These are phyloP conservation scores for Solanum gandarillasii DNA, from an alignment of 257 asterid genomes.

Conservation along the genomic window DNA sequence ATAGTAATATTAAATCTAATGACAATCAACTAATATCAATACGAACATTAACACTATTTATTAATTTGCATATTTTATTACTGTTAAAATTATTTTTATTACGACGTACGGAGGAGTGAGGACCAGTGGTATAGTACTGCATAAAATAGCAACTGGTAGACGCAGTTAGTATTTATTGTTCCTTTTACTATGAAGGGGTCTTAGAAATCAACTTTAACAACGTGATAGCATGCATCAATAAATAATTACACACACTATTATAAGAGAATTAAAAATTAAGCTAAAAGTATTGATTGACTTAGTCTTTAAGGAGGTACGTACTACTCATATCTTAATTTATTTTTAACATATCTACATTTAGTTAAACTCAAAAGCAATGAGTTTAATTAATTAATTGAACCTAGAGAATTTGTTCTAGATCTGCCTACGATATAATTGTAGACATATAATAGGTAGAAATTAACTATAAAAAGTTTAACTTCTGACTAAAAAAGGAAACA, in stretches of 20 bases:
- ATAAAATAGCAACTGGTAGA: background rate
- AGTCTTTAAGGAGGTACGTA: background rate
- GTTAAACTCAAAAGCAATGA: background rate
- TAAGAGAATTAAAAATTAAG: background rate
- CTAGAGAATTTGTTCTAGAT: background rate
- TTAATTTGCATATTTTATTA: no score
- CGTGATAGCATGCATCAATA: background rate
- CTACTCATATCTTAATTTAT: background rate
- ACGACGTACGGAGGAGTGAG: background rate
- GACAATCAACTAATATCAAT: no score
- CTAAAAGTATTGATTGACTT: background rate
- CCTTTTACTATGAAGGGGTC: background rate
- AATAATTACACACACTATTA: background rate
- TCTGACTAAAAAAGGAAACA: background rate
- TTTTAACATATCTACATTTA: background rate
- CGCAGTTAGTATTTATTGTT: background rate
- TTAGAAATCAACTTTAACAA: background rate
- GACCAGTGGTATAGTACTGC: background rate
- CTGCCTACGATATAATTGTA: background rate
- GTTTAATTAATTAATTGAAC: no score
- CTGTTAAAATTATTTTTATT: no score
- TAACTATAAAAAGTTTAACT: background rate
- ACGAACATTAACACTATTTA: accelerated
- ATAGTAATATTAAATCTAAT: no score
- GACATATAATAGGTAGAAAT: background rate